These are phyloP conservation scores for Spinacia oleracea DNA, from an alignment of 179 eudicot genomes.

Conservation along the genomic window DNA sequence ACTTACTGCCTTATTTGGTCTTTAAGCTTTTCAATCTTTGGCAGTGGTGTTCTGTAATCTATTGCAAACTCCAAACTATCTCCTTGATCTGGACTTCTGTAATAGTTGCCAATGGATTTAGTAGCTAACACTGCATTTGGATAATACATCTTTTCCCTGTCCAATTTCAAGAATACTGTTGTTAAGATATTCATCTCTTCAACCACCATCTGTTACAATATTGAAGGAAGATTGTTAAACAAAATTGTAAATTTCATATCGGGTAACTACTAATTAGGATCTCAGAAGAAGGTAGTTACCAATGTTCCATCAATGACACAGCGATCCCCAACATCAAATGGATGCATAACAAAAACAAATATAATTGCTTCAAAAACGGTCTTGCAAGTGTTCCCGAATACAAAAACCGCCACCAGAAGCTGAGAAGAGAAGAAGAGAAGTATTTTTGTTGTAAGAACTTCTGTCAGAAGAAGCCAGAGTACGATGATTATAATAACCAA, in stretches of 20 bases:
- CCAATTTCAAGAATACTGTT: slow-evolving; percentile 40
- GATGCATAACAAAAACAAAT: slow-evolving; percentile 53
- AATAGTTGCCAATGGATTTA: slow-evolving; percentile 43
- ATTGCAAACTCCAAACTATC: slow-evolving; percentile 41
- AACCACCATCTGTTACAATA: slow-evolving; percentile 42
- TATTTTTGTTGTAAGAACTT: slow-evolving; percentile 31
- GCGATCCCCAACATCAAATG: slow-evolving; percentile 49
- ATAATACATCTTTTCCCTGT: slow-evolving; percentile 41
- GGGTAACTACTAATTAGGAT: not conserved
- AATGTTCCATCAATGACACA: slow-evolving; percentile 34
- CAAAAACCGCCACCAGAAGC: slow-evolving; percentile 41
- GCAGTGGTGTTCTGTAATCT: slow-evolving; percentile 36
- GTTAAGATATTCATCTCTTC: slow-evolving; percentile 56
- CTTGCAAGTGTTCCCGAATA: slow-evolving; percentile 48
- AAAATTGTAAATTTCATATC: too few species aligned
- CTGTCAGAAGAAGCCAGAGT: slow-evolving; percentile 36
- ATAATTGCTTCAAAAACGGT: slow-evolving; percentile 45
- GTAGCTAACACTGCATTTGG: slow-evolving; percentile 43
- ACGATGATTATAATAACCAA: slow-evolving; percentile 18
- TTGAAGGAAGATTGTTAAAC: not conserved
- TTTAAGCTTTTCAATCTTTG: slow-evolving; percentile 33
- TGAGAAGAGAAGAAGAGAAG: slow-evolving; percentile 44
- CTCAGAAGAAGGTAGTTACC: not conserved
- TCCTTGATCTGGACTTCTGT: slow-evolving; percentile 46
- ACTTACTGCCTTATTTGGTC: slow-evolving; percentile 43